These are phyloP conservation scores for Backusella sp. DNA, from an alignment of 192 early-diverging fungal species.

Conservation along the genomic window DNA sequence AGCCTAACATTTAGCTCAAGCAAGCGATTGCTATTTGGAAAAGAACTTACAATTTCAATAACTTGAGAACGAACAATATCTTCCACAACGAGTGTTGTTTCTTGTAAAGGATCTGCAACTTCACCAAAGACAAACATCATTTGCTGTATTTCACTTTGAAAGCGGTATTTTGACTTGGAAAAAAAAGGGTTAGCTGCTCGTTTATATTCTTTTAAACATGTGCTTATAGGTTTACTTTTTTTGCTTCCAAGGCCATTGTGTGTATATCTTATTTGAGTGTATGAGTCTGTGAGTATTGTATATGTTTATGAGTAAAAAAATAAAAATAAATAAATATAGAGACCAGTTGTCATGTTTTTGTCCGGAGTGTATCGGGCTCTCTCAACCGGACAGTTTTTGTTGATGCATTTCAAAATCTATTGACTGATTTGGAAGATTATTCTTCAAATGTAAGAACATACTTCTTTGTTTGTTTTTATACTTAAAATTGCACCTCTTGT, in stretches of 20 bases:
- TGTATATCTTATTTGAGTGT: not conserved
- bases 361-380: too few species aligned
- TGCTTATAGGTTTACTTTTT: not conserved
- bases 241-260: constrained; percentile 1
- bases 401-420: too few species aligned
- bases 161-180: constrained; percentile 22
- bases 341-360: too few species aligned
- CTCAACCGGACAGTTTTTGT: too few species aligned
- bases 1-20: not conserved
- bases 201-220: not conserved
- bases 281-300: not conserved
- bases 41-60: constrained; percentile 77
- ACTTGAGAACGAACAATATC: constrained; percentile 95
- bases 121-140: constrained; percentile 99
- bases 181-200: not conserved
- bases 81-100: constrained; percentile 89
- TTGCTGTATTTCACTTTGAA: constrained; percentile 83
- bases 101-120: constrained; percentile 82
- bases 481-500: too few species aligned
- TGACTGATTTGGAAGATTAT: too few species aligned
- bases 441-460: too few species aligned
- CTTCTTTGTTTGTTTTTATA: too few species aligned
- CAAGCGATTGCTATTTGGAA: not conserved
- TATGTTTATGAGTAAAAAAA: too few species aligned
- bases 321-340: too few species aligned